Evolutionary conservation across 768 basidiomycete genomes (phyloP).

Genomic region (Macrolepiota albuminosa): DNA sequence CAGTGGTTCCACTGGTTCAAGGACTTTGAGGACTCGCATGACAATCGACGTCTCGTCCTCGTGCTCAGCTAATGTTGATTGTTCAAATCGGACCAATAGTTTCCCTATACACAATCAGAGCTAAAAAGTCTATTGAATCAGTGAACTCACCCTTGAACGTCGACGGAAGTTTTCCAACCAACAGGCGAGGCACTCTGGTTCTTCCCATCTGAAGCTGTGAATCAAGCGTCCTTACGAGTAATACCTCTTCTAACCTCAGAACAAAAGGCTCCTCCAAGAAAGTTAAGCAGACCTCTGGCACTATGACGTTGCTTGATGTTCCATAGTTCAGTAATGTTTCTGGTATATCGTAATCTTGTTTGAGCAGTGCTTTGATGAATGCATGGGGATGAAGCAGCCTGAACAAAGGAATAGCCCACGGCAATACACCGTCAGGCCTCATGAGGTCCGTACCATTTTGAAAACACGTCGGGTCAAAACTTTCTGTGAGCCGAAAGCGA

Average conservation of each 20-base stretch:
- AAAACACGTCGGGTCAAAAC: conserved; percentile 7
- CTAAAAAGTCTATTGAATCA: neutral
- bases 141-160: neutral
- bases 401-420: conserved; percentile 12
- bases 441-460: conserved; percentile 13
- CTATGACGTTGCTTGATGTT: too few relatives aligned
- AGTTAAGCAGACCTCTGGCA: neutral
- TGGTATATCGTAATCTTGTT: neutral
- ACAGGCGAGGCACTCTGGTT: neutral
- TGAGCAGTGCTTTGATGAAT: neutral
- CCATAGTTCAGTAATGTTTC: neutral
- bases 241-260: neutral
- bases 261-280: conserved; percentile 2
- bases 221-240: neutral
- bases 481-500: neutral
- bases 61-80: neutral
- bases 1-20: neutral
- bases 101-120: neutral
- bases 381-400: neutral
- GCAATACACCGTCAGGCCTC: neutral
- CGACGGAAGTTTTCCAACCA: neutral
- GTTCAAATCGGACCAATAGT: neutral
- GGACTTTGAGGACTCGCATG: neutral
- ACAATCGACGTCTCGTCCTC: neutral
- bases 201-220: too few relatives aligned